Conservation (phyloP, 1,139 yeast genomes). For the Kodamaea anthophila region DNA sequence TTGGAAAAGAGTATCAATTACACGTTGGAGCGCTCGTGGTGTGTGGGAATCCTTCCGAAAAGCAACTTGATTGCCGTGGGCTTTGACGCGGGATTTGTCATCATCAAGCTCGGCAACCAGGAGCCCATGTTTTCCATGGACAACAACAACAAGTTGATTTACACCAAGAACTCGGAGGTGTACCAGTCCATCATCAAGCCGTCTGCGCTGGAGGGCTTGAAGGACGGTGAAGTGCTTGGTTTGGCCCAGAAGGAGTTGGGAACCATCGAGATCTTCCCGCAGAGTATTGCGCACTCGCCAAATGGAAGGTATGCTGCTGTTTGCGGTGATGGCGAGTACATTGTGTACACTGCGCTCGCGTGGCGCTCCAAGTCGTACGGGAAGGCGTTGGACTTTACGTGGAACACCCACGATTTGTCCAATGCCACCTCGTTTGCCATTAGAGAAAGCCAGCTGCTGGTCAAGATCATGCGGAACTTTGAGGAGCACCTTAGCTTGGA, state of each 20-base stretch:
- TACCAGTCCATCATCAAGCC: slow-evolving; percentile 78
- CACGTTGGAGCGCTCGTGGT: slow-evolving; percentile 96
- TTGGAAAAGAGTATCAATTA: slow-evolving; percentile 87
- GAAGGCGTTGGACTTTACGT: slow-evolving; percentile 81
- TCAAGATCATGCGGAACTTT: slow-evolving; percentile 76
- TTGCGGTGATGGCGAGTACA: slow-evolving; percentile 96
- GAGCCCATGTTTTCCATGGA: slow-evolving; percentile 95
- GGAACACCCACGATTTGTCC: slow-evolving; percentile 74
- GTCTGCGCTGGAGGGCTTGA: slow-evolving; percentile 51
- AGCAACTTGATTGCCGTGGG: slow-evolving; percentile 86
- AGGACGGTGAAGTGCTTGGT: slow-evolving; percentile 76
- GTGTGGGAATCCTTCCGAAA: slow-evolving; percentile 72
- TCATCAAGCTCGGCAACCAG: slow-evolving; percentile 84
- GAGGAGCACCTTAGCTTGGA: slow-evolving; percentile 67
- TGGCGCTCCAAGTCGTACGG: slow-evolving; percentile 98
- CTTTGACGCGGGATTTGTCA: slow-evolving; percentile 88
- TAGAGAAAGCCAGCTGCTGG: slow-evolving; percentile 60
- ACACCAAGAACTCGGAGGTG: slow-evolving; percentile 89
- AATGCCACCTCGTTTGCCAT: slow-evolving; percentile 77
- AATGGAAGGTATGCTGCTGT: slow-evolving; percentile 97
- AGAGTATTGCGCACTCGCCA: slow-evolving; percentile 82
- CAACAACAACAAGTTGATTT: slow-evolving; percentile 80
- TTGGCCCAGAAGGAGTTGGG: slow-evolving; percentile 86
- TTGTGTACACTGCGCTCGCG: slow-evolving; percentile 92
- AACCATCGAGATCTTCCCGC: slow-evolving; percentile 86